phyloP scores from a whole-genome alignment of 495 filamentous ascomycete species.

The Penicillium cosmopolitanum region DNA sequence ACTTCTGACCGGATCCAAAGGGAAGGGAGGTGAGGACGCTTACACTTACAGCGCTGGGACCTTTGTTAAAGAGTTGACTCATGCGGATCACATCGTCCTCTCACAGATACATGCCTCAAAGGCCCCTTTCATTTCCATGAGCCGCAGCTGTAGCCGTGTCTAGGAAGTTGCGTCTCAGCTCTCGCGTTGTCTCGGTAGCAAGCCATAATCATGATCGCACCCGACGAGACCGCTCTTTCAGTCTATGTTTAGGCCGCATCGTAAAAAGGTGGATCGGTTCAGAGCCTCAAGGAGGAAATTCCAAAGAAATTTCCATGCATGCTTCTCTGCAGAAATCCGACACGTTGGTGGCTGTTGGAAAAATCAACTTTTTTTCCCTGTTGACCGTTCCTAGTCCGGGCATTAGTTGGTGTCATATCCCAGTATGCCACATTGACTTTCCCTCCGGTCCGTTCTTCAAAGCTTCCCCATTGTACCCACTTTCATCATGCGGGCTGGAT shows the following conservation, averaged over 20 bases:
- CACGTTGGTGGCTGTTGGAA: constrained; percentile 28
- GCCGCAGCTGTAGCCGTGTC: background rate
- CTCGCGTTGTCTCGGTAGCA: constrained; percentile 2
- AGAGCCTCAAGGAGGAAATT: constrained; percentile 1
- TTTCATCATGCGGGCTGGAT: constrained; percentile 12
- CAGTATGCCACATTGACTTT: constrained; percentile 20
- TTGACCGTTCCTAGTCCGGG: constrained; percentile 6
- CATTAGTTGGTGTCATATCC: constrained; percentile 6
- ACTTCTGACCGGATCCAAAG: constrained; percentile 24
- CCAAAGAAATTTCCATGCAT: constrained; percentile 45
- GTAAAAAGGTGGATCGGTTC: constrained; percentile 9
- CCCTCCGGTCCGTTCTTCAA: constrained; percentile 20
- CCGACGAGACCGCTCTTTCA: constrained; percentile 21
- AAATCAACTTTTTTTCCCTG: constrained; percentile 10
- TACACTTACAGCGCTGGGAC: constrained; percentile 2
- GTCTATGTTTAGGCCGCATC: background rate
- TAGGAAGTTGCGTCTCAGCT: constrained; percentile 3
- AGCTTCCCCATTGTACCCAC: constrained; percentile 22
- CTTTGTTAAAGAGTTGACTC: background rate
- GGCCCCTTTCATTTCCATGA: constrained; percentile 5
- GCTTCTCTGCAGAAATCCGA: constrained; percentile 42
- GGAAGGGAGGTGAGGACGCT: constrained; percentile 7
- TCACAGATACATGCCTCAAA: constrained; percentile 7
- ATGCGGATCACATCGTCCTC: constrained; percentile 1
- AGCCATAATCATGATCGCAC: constrained; percentile 6